Evolutionary conservation across 345 rosid genomes (phyloP), one percentile per base, ranked within the genome.

Genomic region (Salix viminalis): DNA sequence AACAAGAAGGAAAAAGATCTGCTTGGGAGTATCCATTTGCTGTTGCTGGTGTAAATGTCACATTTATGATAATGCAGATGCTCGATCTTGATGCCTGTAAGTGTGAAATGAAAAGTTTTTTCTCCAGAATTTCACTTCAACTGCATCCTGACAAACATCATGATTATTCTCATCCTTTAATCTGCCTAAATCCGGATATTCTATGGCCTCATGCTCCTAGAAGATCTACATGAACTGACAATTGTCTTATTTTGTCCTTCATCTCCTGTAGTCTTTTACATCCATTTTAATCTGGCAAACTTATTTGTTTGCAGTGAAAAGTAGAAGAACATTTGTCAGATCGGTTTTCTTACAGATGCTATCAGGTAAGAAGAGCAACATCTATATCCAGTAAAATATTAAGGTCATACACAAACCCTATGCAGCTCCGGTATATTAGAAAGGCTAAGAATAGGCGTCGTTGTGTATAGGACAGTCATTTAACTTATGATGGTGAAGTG

Each of bases 1-100:
- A 91, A 85, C 91, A 91, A 30, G 97, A 88, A 67, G 99, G 97
- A 21, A 84, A 90, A 75, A 83, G 96, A 87, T 87, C 97, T 12
- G 96, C 88, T 1, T 95, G 97, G 99, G 97, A 95, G 67, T 95
- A 95, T 71, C 99, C 99, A 9, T 95, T 95, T 65, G 99, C 99
- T 65, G 99, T 95, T 80, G 99, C 97, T 60, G 99, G 99, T 21
- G 93, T 95, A 72, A 95, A 95, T 80, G 79, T 95, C 21, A 95
- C 99, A 7, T 95, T 95, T 88, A 95, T 95, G 99, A 84, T 95
- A 80, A 95, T 91, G 90, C 99, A 91, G 84, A 91, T 93, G 97
- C 97, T 95, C 7, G 97, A 93, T 72, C 96, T 95, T 61, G 96
- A 95, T 46, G 91, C 97, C 12, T 71, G 97, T 95, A 77, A 88